These are phyloP conservation scores for Solanum chiquidenum DNA, from an alignment of 257 asterid species.

Conservation along the genomic window DNA sequence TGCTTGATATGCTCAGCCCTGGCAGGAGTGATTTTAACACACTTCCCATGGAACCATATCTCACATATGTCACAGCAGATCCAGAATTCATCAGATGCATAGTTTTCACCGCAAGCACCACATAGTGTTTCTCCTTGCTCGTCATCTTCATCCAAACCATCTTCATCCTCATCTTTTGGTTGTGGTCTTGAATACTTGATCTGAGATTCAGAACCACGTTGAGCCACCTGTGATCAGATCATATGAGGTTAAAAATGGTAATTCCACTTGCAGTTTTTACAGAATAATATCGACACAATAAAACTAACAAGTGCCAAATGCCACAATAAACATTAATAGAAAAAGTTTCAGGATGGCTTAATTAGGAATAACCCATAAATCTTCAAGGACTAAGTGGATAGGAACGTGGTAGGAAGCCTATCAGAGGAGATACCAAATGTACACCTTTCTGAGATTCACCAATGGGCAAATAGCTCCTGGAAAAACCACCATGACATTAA, in stretches of 20 bases:
- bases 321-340: background rate
- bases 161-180: conserved; percentile 34
- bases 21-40: conserved; percentile 82
- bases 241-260: background rate
- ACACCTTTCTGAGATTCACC: background rate
- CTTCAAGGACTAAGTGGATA: background rate
- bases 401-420: background rate
- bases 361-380: background rate
- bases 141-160: conserved; percentile 36
- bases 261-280: background rate
- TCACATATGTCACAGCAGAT: conserved; percentile 76
- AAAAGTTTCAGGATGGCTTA: background rate
- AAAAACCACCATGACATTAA: background rate
- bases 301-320: background rate
- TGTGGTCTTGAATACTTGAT: conserved; percentile 34
- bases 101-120: conserved; percentile 68
- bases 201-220: conserved; percentile 16
- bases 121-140: conserved; percentile 59
- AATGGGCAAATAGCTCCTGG: background rate
- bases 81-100: conserved; percentile 68
- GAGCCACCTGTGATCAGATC: background rate
- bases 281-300: background rate
- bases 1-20: conserved; percentile 86
- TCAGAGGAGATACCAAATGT: background rate
- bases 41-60: conserved; percentile 85